Conservation (phyloP, 1,284 basidiomycete species). For the Naganishia sp. region DNA sequence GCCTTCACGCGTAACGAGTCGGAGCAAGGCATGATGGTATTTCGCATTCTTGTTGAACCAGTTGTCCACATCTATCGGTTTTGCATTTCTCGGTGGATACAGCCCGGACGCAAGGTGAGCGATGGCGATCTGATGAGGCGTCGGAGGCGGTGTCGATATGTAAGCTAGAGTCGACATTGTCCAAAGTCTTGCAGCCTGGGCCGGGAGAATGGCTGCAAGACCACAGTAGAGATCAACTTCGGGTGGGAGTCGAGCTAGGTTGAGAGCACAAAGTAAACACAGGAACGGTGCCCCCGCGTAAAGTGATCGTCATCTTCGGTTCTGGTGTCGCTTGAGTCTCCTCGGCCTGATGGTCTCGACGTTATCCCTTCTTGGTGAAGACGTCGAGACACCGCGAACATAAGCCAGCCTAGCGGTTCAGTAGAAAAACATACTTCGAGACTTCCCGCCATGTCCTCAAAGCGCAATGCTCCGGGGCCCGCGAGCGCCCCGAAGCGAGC, state of each 20-base stretch:
- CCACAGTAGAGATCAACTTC: not conserved
- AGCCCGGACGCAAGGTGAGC: slow-evolving; percentile 25
- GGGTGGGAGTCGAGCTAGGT: not conserved
- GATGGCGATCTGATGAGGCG: slow-evolving; percentile 32
- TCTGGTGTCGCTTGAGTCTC: not conserved
- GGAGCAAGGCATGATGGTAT: slow-evolving; percentile 26
- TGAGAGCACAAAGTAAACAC: slow-evolving; percentile 24
- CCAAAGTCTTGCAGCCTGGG: not conserved
- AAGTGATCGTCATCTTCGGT: slow-evolving; percentile 17
- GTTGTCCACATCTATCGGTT: slow-evolving; percentile 6
- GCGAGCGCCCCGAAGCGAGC: slow-evolving; percentile 64
- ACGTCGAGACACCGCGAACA: too few species aligned
- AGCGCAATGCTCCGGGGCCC: slow-evolving; percentile 16
- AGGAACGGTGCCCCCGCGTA: not conserved
- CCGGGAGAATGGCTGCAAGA: not conserved
- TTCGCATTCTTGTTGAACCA: slow-evolving; percentile 33
- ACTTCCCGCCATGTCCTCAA: slow-evolving; percentile 16
- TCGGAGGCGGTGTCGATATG: slow-evolving; percentile 32
- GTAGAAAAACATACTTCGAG: too few species aligned
- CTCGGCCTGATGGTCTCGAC: not conserved
- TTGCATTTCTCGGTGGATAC: slow-evolving; percentile 9
- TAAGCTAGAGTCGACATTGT: slow-evolving; percentile 29
- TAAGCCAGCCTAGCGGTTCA: too few species aligned
- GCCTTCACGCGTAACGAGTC: slow-evolving; percentile 27
- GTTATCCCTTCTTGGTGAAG: not conserved